Percentiles rank a stretch among this genome's conserved stretches.
Conservation (phyloP, 163 green algal genomes). For the Dunaliella salina region DNA sequence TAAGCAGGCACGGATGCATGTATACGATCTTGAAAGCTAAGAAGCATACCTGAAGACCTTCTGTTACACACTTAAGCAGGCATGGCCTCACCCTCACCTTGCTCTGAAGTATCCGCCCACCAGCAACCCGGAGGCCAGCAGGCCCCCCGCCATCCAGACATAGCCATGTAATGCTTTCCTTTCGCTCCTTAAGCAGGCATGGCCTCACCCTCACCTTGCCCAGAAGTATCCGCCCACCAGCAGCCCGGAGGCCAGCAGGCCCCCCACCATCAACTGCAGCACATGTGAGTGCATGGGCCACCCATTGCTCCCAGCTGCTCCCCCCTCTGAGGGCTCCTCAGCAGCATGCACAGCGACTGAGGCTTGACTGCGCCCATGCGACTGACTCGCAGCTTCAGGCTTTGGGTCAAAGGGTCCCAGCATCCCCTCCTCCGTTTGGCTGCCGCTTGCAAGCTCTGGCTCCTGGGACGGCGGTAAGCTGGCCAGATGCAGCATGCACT, state of each 20-base stretch:
- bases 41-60: too few relatives aligned
- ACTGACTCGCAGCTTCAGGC: not conserved
- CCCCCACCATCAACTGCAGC: conserved; percentile 1
- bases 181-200: not conserved
- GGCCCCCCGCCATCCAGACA: not conserved
- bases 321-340: not conserved
- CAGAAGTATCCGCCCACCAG: conserved; percentile 5
- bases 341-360: not conserved
- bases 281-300: not conserved
- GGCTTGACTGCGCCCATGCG: not conserved
- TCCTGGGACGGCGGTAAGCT: not conserved
- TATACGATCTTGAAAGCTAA: too few relatives aligned
- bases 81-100: too few relatives aligned
- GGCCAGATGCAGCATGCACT: not conserved
- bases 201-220: not conserved
- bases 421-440: not conserved
- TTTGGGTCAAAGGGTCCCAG: too few relatives aligned
- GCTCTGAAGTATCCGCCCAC: conserved; percentile 1
- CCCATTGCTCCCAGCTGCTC: not conserved
- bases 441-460: not conserved
- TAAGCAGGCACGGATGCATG: too few relatives aligned
- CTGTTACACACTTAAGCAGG: too few relatives aligned
- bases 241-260: not conserved
- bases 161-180: too few relatives aligned
- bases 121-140: not conserved